These are phyloP conservation scores for Aspergillus sp. DNA, from an alignment of 2,329 filamentous ascomycete genomes.

Conservation along the genomic window DNA sequence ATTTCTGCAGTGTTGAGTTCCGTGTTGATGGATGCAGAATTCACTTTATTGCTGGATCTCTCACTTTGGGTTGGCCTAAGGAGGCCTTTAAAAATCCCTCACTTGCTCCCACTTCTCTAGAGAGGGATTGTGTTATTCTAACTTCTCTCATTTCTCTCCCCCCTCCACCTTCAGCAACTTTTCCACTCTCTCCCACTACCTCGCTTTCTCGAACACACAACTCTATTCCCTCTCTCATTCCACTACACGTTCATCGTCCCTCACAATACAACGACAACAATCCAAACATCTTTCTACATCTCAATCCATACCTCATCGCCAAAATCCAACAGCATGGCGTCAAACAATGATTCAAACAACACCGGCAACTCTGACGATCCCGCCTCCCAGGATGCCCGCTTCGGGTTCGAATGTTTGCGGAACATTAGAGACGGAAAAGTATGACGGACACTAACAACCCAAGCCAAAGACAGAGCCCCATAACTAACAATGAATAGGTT, in stretches of 20 bases:
- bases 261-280: neutral
- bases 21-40: neutral
- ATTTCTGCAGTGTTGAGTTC: neutral
- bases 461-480: neutral
- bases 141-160: neutral
- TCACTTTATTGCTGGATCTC: neutral
- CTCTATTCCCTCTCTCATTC: no score
- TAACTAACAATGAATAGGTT: constrained; percentile 21
- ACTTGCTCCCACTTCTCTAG: neutral
- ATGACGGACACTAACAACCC: neutral
- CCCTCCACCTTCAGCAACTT: neutral
- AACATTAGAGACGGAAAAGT: constrained; percentile 19
- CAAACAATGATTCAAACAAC: neutral
- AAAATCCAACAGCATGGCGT: constrained; percentile 6
- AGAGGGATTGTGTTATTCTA: neutral
- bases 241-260: neutral
- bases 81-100: neutral
- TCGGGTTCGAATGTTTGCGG: constrained; percentile 29
- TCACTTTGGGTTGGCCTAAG: neutral
- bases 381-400: constrained; percentile 16
- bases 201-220: neutral
- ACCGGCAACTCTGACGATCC: constrained; percentile 2
- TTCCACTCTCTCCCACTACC: neutral
- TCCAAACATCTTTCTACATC: neutral
- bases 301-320: neutral